phyloP scores from a whole-genome alignment of 139 green algal genomes.

The Chlamydomonas incerta region DNA sequence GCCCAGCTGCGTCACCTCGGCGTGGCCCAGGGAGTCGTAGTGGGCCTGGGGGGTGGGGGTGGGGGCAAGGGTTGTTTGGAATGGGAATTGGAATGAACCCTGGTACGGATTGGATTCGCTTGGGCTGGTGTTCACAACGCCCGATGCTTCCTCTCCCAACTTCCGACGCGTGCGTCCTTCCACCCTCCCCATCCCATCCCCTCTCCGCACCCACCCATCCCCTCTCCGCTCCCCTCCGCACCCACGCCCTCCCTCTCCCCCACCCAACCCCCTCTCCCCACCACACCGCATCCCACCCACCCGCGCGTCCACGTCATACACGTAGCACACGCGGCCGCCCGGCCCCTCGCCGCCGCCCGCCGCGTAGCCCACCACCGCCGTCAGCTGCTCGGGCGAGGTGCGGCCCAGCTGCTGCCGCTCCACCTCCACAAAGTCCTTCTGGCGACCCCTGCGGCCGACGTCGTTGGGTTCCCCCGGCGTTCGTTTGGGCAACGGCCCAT shows the following conservation, averaged over 20 bases:
- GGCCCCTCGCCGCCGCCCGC: conserved; percentile 45
- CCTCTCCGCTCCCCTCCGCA: no score
- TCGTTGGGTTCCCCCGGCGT: no score
- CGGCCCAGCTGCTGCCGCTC: conserved; percentile 56
- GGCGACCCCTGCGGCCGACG: conserved; percentile 27
- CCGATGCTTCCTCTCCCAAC: no score
- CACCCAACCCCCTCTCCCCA: no score
- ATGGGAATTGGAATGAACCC: not conserved
- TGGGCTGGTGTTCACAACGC: not conserved
- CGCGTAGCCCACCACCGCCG: conserved; percentile 77
- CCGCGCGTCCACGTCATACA: conserved; percentile 59
- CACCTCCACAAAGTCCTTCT: conserved; percentile 46
- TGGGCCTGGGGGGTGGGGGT: conserved; percentile 52
- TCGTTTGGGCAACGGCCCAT: no score
- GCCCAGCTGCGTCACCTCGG: conserved; percentile 80
- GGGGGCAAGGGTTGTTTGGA: not conserved
- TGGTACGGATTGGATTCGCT: not conserved
- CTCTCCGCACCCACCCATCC: no score
- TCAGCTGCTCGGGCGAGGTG: conserved; percentile 37
- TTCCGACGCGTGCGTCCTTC: no score
- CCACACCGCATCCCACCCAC: conserved; percentile 1
- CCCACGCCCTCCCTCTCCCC: not conserved
- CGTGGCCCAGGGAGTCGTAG: conserved; percentile 83
- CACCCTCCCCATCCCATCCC: no score
- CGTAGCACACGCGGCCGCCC: conserved; percentile 81